These are phyloP conservation scores for Ophiocordyceps camponoti-floridani DNA, from an alignment of 2,329 filamentous ascomycete genomes.

Conservation along the genomic window DNA sequence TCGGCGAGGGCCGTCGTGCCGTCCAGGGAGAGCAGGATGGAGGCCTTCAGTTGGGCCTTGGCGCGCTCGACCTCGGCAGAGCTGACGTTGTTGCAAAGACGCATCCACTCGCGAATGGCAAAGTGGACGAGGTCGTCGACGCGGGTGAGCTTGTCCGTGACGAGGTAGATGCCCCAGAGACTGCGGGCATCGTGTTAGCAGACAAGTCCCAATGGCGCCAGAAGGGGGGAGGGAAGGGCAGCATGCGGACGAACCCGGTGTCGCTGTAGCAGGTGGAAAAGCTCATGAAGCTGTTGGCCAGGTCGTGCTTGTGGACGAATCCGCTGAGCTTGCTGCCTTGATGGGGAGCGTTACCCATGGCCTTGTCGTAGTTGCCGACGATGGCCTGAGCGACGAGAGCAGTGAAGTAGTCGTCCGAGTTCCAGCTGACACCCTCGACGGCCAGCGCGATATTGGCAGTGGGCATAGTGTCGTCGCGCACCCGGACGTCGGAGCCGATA, in stretches of 20 bases:
- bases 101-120: constrained; percentile 93
- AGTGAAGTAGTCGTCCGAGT: constrained; percentile 97
- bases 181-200: constrained; percentile 26
- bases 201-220: background rate
- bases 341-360: constrained; percentile 93
- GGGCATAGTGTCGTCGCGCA: constrained; percentile 89
- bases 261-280: constrained; percentile 99
- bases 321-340: constrained; percentile 96
- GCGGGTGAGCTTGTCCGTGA: constrained; percentile 71
- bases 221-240: background rate
- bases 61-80: constrained; percentile 91
- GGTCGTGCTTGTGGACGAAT: constrained; percentile 81
- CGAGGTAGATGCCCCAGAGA: constrained; percentile 99
- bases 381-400: constrained; percentile 95
- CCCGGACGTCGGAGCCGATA: constrained; percentile 85
- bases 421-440: constrained; percentile 99
- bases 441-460: constrained; percentile 97
- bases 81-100: constrained; percentile 74
- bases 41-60: constrained; percentile 98
- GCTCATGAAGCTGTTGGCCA: constrained; percentile 99
- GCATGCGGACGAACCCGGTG: constrained; percentile 57
- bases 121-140: constrained; percentile 97
- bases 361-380: constrained; percentile 98
- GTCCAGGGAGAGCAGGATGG: constrained; percentile 89
- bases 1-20: constrained; percentile 94